Evolutionary conservation across 202 grass and related monocot genomes (phyloP).

Genomic region (Cymbopogon flexuosus): DNA sequence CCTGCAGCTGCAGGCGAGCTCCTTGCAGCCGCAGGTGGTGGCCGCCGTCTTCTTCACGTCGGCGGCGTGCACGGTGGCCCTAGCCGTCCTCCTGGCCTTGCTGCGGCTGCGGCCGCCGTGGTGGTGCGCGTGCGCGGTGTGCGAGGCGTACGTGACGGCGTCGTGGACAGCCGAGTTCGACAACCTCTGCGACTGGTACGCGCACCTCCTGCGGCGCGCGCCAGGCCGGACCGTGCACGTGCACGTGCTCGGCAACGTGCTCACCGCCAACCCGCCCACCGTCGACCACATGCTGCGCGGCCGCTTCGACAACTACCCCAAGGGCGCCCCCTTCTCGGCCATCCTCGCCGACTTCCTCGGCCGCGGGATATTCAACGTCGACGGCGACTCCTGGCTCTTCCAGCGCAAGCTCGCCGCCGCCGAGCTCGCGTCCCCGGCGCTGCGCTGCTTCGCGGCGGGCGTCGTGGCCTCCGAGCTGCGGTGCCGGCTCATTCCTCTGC

Average conservation of each 20-base stretch:
- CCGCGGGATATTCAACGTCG: slow-evolving; percentile 92
- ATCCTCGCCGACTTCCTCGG: slow-evolving; percentile 95
- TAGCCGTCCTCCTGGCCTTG: slow-evolving; percentile 38
- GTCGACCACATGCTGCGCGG: slow-evolving; percentile 78
- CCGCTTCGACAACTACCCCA: slow-evolving; percentile 86
- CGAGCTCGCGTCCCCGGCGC: slow-evolving; percentile 41
- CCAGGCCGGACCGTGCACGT: slow-evolving; percentile 71
- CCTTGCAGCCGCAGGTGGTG: slow-evolving; percentile 56
- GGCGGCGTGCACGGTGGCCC: slow-evolving; percentile 38
- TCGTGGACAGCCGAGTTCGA: slow-evolving; percentile 67
- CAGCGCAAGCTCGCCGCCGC: slow-evolving; percentile 68
- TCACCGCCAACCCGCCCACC: slow-evolving; percentile 77
- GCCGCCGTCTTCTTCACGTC: slow-evolving; percentile 52
- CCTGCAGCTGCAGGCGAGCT: slow-evolving; percentile 28
- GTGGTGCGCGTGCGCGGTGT: slow-evolving; percentile 77
- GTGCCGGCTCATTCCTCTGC: slow-evolving; percentile 57
- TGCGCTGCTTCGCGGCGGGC: slow-evolving; percentile 40
- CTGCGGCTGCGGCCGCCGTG: slow-evolving; percentile 44
- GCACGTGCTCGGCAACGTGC: slow-evolving; percentile 71
- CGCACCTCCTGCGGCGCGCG: slow-evolving; percentile 65
- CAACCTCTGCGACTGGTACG: slow-evolving; percentile 93
- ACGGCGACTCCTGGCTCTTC: slow-evolving; percentile 74
- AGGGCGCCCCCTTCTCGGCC: slow-evolving; percentile 72
- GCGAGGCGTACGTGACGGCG: slow-evolving; percentile 63
- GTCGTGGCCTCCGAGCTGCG: slow-evolving; percentile 56